Base-by-base conservation (phyloP, 345 rosid species). In the Rhodamnia rubescens region DNA sequence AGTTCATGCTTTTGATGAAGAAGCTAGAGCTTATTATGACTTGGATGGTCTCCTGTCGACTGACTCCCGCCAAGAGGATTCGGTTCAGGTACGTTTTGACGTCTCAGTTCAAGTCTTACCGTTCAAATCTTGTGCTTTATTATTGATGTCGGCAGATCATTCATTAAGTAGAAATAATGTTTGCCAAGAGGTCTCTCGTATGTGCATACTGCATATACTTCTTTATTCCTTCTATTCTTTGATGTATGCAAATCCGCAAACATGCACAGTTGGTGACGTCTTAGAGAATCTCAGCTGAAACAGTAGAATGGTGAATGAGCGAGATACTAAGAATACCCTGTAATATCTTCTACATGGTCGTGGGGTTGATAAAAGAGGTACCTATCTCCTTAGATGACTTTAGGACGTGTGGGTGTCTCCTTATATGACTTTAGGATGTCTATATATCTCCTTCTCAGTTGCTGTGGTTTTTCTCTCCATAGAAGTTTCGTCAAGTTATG, bases 1-100 rank as follows among this genome's bases (percentile, higher is more conserved):
- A 50, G 92, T 96, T 64, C 99, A 95, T 90, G 99, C 98, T 61
- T 96, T 96, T 85, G 99, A 96, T 85, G 99, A 95, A 92, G 93
- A 95, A 85, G 99, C 99, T 13, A 93, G 99, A 87, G 92, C 88
- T 87, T 95, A 95, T 85, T 97, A 94, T 90, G 88, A 94, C 88
- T 90, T 95, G 91, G 99, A 97, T 90, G 87, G 86, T 56, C 91
- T 95, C 83, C 93, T 98, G 96, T 86, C 87, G 69, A 49, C 87
- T 14, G 88, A 85, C 74, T n/a, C 83, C 59, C 81, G 88, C 22
- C 85, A 81, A 51, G 82, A 85, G 74, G 96, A 94, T 74, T 84
- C 91, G 4, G 87, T 83, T 86, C 90, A 92, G 94, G 97, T 93
- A 90, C 49, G 49, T 32, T 29, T 59, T 15, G 54, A 26, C 13